phyloP scores from a whole-genome alignment of 306 rosid species.

The Sechiopsis laciniata region DNA sequence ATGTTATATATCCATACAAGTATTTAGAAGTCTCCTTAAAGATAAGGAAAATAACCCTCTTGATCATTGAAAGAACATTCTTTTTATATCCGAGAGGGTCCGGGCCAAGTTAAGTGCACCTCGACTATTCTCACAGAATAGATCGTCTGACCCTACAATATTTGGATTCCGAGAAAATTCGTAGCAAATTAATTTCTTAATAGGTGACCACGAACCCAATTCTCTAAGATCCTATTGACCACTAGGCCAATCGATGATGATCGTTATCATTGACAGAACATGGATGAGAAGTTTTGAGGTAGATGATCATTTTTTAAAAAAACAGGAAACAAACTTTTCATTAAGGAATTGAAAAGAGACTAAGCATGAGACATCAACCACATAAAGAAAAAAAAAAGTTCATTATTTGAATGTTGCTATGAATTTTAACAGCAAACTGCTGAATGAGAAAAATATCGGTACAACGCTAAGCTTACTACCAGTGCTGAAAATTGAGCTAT shows the following conservation, averaged over 20 bases:
- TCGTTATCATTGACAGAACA: not conserved
- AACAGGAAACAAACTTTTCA: no score
- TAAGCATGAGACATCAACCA: not conserved
- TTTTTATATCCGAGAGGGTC: no score
- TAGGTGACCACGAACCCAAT: no score
- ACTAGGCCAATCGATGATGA: no score
- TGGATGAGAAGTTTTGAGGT: not conserved
- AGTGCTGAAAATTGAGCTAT: constrained; percentile 15
- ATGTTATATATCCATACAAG: not conserved
- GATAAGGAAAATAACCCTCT: not conserved
- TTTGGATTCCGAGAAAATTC: no score
- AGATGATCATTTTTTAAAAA: not conserved
- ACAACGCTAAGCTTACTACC: constrained; percentile 1
- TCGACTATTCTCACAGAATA: no score
- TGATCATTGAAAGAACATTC: not conserved
- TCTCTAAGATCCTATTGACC: no score
- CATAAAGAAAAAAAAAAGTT: not conserved
- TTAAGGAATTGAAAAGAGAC: not conserved
- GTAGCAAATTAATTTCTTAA: no score
- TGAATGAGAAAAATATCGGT: not conserved
- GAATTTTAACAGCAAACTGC: not conserved
- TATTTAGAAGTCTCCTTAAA: constrained; percentile 11
- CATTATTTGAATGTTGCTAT: not conserved
- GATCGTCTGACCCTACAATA: no score
- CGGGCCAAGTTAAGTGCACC: no score